Percentiles rank a stretch among this genome's conserved stretches.
phyloP scores from a whole-genome alignment of 2,329 filamentous ascomycete genomes.

The Sclerotiophoma versabilis region DNA sequence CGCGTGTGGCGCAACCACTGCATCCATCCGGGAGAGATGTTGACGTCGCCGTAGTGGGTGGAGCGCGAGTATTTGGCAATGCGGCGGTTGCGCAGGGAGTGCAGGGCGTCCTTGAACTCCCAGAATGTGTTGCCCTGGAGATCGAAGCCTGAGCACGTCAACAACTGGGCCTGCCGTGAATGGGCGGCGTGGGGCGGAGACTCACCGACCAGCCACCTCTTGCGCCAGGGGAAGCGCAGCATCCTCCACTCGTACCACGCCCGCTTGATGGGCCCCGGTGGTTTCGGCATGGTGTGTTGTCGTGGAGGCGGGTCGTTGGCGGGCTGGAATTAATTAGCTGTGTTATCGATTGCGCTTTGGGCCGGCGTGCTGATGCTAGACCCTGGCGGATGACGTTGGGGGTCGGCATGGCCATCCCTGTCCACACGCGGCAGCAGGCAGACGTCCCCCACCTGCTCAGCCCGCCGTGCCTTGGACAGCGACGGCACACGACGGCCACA shows the following conservation, averaged over 20 bases:
- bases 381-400: slow-evolving; percentile 11
- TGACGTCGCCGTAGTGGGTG: slow-evolving; percentile 65
- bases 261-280: slow-evolving; percentile 48
- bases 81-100: slow-evolving; percentile 61
- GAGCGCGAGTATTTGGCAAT: slow-evolving; percentile 64
- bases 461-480: no score
- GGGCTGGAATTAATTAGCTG: background rate
- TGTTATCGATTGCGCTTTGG: slow-evolving; percentile 1
- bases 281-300: slow-evolving; percentile 44
- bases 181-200: slow-evolving; percentile 6
- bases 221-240: slow-evolving; percentile 68
- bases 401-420: slow-evolving; percentile 5
- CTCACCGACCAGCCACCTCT: slow-evolving; percentile 64
- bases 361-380: slow-evolving; percentile 3
- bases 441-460: slow-evolving; percentile 19
- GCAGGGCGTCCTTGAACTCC: slow-evolving; percentile 68
- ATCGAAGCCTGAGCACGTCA: slow-evolving; percentile 58
- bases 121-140: slow-evolving; percentile 70
- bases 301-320: background rate
- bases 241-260: slow-evolving; percentile 70
- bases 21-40: slow-evolving; percentile 70
- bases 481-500: slow-evolving; percentile 8
- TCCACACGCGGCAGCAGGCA: slow-evolving; percentile 16
- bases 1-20: slow-evolving; percentile 72
- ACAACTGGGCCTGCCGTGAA: no score